Conservation (phyloP, 2,329 filamentous ascomycete genomes). For the Seiridium unicorne region DNA sequence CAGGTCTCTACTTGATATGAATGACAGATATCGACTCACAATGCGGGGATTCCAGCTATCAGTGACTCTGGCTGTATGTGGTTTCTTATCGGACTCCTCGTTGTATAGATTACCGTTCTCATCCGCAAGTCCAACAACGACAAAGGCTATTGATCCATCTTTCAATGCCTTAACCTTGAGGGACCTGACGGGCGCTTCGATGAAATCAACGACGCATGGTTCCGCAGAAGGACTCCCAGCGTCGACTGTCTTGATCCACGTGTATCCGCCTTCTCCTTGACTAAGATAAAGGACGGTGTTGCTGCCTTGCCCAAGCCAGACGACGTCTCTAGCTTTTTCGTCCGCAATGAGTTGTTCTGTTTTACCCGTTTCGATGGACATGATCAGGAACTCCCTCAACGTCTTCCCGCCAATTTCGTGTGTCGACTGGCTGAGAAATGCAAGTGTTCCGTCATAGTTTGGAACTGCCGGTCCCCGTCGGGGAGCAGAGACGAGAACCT, state of each 20-base stretch:
- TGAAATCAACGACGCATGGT: conserved; percentile 24
- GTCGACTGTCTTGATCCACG: conserved; percentile 27
- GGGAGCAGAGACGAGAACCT: conserved; percentile 28
- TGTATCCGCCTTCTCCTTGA: conserved; percentile 25
- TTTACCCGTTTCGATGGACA: conserved; percentile 28
- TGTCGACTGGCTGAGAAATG: conserved; percentile 38
- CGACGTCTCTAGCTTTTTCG: conserved; percentile 27
- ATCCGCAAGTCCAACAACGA: conserved; percentile 30
- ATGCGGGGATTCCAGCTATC: conserved; percentile 29
- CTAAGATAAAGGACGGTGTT: conserved; percentile 32
- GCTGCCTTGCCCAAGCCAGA: conserved; percentile 32
- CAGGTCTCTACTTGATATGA: neutral
- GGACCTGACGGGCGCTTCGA: conserved; percentile 29
- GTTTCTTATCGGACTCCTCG: conserved; percentile 20
- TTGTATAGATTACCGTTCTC: conserved; percentile 31
- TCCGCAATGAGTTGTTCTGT: conserved; percentile 24
- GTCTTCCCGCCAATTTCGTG: conserved; percentile 30
- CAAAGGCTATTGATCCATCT: conserved; percentile 33
- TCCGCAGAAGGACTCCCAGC: conserved; percentile 17
- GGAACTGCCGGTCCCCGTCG: conserved; percentile 33
- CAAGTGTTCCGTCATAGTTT: conserved; percentile 36
- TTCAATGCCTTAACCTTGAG: conserved; percentile 32
- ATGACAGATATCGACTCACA: conserved; percentile 22
- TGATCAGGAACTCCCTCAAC: conserved; percentile 29
- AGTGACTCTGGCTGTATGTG: conserved; percentile 30